Evolutionary conservation across 2,329 filamentous ascomycete species (phyloP).

Genomic region (Colletotrichum viniferum): DNA sequence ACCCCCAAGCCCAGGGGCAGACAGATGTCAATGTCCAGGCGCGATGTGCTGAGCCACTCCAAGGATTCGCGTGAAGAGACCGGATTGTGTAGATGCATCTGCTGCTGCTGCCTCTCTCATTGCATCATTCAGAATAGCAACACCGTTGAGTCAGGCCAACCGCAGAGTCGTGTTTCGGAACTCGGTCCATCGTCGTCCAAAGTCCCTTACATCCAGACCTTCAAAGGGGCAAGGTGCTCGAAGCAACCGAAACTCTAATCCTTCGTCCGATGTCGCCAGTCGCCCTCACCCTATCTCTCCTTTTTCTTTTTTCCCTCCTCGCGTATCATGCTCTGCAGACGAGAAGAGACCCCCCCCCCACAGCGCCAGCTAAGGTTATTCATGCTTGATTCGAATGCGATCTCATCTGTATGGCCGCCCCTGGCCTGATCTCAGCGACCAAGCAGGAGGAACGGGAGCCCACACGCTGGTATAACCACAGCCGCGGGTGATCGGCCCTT

Average conservation of each 20-base stretch:
- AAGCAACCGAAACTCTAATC: slow-evolving; percentile 16
- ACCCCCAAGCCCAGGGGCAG: slow-evolving; percentile 1
- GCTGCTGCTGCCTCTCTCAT: neutral
- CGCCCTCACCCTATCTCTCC: neutral
- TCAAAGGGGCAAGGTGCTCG: slow-evolving; percentile 9
- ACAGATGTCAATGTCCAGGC: slow-evolving; percentile 8
- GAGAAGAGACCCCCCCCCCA: neutral
- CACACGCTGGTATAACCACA: neutral
- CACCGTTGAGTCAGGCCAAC: slow-evolving; percentile 11
- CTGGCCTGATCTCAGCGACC: slow-evolving; percentile 5
- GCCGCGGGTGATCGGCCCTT: neutral
- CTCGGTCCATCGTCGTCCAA: slow-evolving; percentile 19
- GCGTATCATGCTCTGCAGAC: neutral
- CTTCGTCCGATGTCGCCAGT: slow-evolving; percentile 9
- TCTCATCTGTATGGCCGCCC: neutral
- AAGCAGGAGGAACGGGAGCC: neutral
- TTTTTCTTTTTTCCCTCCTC: neutral
- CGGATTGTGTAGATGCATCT: neutral
- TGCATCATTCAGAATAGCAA: neutral
- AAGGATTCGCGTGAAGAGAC: neutral
- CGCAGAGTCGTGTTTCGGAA: neutral
- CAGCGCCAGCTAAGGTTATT: neutral
- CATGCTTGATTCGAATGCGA: slow-evolving; percentile 9
- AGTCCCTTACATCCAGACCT: slow-evolving; percentile 17
- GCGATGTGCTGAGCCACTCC: slow-evolving; percentile 5